phyloP scores from a whole-genome alignment of 345 rosid genomes.

The Lenwebbia sp. region DNA sequence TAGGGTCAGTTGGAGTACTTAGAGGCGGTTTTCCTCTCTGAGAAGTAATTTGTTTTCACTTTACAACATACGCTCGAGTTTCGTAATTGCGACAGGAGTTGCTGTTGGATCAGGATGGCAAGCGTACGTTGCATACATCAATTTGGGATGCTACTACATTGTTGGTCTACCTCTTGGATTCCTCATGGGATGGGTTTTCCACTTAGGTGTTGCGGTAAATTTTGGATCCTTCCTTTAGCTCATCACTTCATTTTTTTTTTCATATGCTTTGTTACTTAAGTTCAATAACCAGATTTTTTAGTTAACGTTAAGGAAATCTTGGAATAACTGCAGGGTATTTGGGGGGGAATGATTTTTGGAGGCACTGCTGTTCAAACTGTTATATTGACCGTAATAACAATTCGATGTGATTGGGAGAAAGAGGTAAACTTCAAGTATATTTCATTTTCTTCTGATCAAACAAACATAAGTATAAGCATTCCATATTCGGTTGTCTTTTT shows the following conservation, averaged over 20 bases:
- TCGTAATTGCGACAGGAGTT: constrained; percentile 31
- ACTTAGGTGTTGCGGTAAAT: constrained; percentile 21
- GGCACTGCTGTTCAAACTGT: constrained; percentile 33
- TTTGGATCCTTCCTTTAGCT: constrained; percentile 13
- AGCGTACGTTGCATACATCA: constrained; percentile 53
- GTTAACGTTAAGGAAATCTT: neutral
- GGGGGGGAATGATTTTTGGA: constrained; percentile 60
- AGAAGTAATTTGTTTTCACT: neutral
- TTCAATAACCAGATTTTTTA: neutral
- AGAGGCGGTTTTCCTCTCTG: neutral
- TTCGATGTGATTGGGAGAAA: constrained; percentile 17
- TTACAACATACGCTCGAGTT: neutral
- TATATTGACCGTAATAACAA: constrained; percentile 34
- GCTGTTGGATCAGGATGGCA: constrained; percentile 93
- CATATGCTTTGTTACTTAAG: neutral
- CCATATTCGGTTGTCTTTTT: neutral
- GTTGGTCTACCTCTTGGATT: constrained; percentile 69
- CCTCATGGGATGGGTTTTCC: constrained; percentile 55
- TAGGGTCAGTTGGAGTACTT: neutral
- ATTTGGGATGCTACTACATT: constrained; percentile 61
- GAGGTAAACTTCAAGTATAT: neutral
- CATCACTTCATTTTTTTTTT: neutral
- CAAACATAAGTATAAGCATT: neutral
- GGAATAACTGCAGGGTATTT: constrained; percentile 35
- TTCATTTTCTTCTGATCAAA: neutral